Evolutionary conservation across 371 early-diverging fungal species (phyloP).

Genomic region (Mucor sp.): DNA sequence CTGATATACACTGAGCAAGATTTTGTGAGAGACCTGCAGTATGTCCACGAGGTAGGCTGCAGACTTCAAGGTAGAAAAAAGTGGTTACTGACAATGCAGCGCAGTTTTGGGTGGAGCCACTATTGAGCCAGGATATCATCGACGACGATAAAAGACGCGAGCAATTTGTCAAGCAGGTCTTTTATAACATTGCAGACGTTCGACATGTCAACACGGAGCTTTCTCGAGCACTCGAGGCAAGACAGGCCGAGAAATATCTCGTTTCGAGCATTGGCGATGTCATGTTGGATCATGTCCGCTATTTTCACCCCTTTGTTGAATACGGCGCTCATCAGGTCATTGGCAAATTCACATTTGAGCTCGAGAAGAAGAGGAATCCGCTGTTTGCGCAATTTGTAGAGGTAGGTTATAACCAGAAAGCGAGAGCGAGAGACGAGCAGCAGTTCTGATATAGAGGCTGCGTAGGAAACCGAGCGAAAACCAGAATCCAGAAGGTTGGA

Average conservation of each 20-base stretch:
- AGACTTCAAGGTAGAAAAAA: conserved; percentile 20
- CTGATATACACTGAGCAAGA: conserved; percentile 86
- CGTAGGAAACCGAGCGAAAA: conserved; percentile 66
- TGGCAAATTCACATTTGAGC: conserved; percentile 79
- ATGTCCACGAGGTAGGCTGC: conserved; percentile 58
- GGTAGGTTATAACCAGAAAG: conserved; percentile 40
- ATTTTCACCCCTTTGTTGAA: conserved; percentile 74
- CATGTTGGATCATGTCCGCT: conserved; percentile 65
- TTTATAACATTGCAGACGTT: conserved; percentile 81
- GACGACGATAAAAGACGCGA: conserved; percentile 35
- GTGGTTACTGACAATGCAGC: background rate
- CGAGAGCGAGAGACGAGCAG: background rate
- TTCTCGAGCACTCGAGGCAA: conserved; percentile 61
- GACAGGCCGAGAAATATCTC: conserved; percentile 72
- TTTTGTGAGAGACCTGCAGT: conserved; percentile 73
- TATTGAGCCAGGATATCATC: conserved; percentile 52
- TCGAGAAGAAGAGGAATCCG: conserved; percentile 70
- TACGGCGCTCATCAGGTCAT: conserved; percentile 90
- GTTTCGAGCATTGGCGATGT: conserved; percentile 86
- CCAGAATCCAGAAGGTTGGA: conserved; percentile 84
- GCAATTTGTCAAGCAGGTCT: conserved; percentile 74
- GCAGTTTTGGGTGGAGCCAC: conserved; percentile 72
- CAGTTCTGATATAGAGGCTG: background rate
- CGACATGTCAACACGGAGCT: conserved; percentile 70
- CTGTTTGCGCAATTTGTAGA: conserved; percentile 71